phyloP scores from a whole-genome alignment of 23 red algal species.

The Gracilaria domingensis region DNA sequence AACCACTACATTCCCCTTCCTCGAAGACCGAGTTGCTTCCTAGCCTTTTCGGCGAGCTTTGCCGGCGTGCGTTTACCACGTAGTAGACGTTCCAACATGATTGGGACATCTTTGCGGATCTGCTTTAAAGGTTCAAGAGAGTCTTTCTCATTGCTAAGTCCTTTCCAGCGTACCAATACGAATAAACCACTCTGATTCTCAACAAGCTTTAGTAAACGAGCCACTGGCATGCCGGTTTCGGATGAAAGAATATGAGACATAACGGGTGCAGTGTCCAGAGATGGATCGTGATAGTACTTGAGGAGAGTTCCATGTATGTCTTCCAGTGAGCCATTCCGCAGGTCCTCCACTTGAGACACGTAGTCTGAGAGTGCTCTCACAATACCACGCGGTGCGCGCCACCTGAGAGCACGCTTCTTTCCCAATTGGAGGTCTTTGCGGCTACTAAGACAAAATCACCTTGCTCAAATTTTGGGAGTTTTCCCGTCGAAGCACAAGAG shows the following conservation, averaged over 20 bases:
- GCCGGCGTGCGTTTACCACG: too few species aligned
- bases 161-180: not conserved
- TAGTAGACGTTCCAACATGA: too few species aligned
- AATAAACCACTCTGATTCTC: not conserved
- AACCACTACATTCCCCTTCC: too few species aligned
- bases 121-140: too few species aligned
- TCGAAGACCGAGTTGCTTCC: too few species aligned
- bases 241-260: not conserved
- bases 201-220: not conserved
- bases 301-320: not conserved
- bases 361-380: not conserved
- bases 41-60: too few species aligned
- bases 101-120: too few species aligned
- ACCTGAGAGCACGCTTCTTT: not conserved
- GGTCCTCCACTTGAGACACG: constrained; percentile 1
- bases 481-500: not conserved
- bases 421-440: not conserved
- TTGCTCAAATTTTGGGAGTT: not conserved
- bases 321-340: not conserved
- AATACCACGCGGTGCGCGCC: not conserved
- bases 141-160: not conserved
- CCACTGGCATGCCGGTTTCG: not conserved
- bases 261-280: not conserved
- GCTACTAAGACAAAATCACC: not conserved
- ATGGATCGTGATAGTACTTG: not conserved